Base-by-base conservation (phyloP, 2,329 filamentous ascomycete genomes). In the Claviceps paspali region DNA sequence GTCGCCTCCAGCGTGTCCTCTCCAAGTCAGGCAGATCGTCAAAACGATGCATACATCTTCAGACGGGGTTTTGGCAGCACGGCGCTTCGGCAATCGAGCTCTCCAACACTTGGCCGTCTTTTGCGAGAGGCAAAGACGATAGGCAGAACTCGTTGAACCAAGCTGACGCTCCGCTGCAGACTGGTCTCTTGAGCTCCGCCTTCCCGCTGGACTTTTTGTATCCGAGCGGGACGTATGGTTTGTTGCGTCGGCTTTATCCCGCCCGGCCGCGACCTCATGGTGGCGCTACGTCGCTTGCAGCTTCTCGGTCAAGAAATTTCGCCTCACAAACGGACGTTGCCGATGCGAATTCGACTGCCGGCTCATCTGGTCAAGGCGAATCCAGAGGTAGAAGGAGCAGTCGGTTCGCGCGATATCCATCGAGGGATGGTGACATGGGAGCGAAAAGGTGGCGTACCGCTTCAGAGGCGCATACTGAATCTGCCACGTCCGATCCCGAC, bases 161-260 rank as follows among this genome's bases (percentile, higher is more conserved):
- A 28, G 46, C 46, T 34, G 40, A 45, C 35, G 44, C 37, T 38
- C 41, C 49, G 39, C 39, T 44, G 17, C 49, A 50, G 30, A 44
- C 45, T 8, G 50, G 52, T 2, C 47, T 68, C 38, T 54, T 54
- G 28, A 63, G 67, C 21, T 70, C 69, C 4, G 48, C 60, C 7
- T 65, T 71, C 38, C 53, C 70, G 33, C 63, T 75, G 50, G 70
- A 74, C 50, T 74, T 74, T 38, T 52, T 74, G 7, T 73, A 73
- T 36, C 70, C 70, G 5, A 61, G 47, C 24, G 62, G 61, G 8
- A 59, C 66, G 9, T 39, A 62, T 10, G 53, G 60, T 11, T 52
- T 67, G 5, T 46, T 69, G 41, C 61, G 62, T 29, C 60, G 58
- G 21, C 46, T 57, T 8, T 54, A 57, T 31, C 52, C 52, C n/a